Evolutionary conservation across 306 rosid genomes (phyloP).

Genomic region (Albizia julibrissin): DNA sequence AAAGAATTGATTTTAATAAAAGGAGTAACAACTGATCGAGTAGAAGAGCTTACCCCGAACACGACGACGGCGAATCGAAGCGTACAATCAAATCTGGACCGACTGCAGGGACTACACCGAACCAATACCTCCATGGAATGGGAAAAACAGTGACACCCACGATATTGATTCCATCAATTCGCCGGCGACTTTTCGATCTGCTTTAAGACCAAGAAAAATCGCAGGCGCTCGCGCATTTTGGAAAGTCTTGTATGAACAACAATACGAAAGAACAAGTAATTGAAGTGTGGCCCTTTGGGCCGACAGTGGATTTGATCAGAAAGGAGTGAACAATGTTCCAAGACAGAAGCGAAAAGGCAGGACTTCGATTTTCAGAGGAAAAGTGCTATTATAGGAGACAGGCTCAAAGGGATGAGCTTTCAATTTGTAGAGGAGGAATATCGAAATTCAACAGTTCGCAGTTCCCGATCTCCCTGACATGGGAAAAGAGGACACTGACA

Average conservation of each 20-base stretch:
- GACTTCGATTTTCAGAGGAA: constrained; percentile 33
- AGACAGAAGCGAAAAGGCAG: constrained; percentile 13
- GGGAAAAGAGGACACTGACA: constrained; percentile 50
- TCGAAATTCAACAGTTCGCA: background rate
- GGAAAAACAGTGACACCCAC: constrained; percentile 31
- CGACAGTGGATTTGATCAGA: constrained; percentile 37
- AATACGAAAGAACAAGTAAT: background rate
- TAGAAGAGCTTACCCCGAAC: constrained; percentile 61
- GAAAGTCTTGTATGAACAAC: background rate
- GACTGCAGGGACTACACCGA: constrained; percentile 49
- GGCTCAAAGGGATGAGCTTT: constrained; percentile 39
- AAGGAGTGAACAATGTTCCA: constrained; percentile 23
- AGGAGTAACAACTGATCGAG: background rate
- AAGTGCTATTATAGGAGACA: constrained; percentile 27
- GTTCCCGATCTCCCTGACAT: constrained; percentile 26
- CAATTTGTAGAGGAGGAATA: constrained; percentile 18
- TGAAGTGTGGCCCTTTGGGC: constrained; percentile 11
- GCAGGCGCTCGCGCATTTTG: constrained; percentile 57
- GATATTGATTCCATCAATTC: constrained; percentile 73
- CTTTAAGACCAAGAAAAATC: constrained; percentile 42
- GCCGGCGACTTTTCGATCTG: constrained; percentile 64
- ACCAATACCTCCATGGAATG: constrained; percentile 66
- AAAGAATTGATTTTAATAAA: background rate
- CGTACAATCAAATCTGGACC: constrained; percentile 53
- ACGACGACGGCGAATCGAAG: constrained; percentile 48